Conservation (phyloP, 345 rosid species). For the Eucalyptus curtisii region DNA sequence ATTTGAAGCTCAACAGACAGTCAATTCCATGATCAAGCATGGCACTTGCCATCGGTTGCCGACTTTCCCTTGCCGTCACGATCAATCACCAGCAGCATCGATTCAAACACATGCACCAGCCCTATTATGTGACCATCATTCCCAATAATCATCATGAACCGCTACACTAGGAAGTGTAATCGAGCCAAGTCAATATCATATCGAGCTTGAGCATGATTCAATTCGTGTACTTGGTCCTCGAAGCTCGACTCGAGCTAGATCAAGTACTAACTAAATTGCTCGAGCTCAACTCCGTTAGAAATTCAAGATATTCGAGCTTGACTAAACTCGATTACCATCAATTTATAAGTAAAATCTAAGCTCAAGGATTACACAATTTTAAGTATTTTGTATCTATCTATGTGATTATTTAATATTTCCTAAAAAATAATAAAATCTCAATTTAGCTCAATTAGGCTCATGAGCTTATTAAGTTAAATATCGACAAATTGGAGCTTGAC, state of each 20-base stretch:
- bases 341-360: neutral
- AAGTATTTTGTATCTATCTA: neutral
- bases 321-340: accelerated
- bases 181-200: neutral
- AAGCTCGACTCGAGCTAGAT: neutral
- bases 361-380: neutral
- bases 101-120: neutral
- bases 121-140: neutral
- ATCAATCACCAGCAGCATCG: neutral
- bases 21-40: neutral
- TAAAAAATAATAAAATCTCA: neutral
- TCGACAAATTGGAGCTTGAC: neutral
- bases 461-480: neutral
- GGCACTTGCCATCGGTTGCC: neutral
- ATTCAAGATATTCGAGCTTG: neutral
- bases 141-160: neutral
- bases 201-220: neutral
- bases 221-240: too few species aligned
- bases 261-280: neutral
- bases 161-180: neutral
- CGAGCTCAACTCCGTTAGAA: neutral
- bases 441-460: neutral
- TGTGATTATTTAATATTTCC: neutral
- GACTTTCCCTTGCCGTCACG: neutral
- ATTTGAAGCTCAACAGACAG: neutral